Evolutionary conservation across 78 protist genomes (phyloP).

Genomic region (Guillardia theta): DNA sequence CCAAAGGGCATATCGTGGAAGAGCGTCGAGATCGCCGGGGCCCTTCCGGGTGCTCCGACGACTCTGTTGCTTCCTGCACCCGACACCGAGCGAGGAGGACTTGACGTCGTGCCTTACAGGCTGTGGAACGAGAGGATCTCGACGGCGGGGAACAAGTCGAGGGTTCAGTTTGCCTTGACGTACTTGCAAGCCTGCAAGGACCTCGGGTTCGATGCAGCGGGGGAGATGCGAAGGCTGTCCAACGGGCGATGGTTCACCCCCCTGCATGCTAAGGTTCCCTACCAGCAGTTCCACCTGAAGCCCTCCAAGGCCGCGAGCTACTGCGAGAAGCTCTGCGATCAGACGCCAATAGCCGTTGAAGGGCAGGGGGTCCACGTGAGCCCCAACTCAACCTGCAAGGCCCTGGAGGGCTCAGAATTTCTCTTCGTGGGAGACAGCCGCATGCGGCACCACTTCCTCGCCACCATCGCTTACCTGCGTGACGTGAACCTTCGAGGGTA

Average conservation of each 20-base stretch:
- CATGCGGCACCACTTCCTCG: conserved; percentile 26
- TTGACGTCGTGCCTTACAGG: not conserved
- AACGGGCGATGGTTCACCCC: conserved; percentile 39
- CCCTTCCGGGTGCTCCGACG: not conserved
- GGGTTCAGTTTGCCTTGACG: not conserved
- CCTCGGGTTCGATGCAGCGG: conserved; percentile 9
- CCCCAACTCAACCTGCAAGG: not conserved
- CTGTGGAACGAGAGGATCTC: not conserved
- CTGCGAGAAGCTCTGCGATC: not conserved
- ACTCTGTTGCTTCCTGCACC: not conserved
- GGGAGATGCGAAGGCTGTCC: not conserved
- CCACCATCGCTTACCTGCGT: conserved; percentile 1
- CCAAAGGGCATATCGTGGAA: not conserved
- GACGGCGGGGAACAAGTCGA: not conserved
- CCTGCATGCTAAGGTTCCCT: not conserved
- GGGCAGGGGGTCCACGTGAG: not conserved
- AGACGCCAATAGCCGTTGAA: not conserved
- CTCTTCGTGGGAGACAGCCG: conserved; percentile 13
- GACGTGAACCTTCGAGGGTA: not conserved
- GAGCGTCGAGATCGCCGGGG: not conserved
- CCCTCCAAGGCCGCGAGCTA: not conserved
- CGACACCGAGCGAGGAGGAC: not conserved
- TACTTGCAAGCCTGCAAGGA: not conserved
- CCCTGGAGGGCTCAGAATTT: not conserved
- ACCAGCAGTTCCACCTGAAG: not conserved